Evolutionary conservation across 1,284 basidiomycete genomes (phyloP).

Genomic region (Cystobasidium sp.): DNA sequence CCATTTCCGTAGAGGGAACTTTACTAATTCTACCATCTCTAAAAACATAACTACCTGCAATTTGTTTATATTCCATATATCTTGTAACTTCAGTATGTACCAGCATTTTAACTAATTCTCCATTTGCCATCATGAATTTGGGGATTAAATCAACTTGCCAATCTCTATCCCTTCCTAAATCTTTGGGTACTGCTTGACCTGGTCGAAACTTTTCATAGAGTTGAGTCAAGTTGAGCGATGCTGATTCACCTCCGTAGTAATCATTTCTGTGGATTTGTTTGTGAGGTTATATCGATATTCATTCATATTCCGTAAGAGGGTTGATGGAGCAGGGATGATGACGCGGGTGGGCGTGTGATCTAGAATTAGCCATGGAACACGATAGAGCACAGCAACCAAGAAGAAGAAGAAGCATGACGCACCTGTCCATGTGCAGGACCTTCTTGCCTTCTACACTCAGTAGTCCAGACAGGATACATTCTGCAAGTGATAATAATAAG

Average conservation of each 20-base stretch:
- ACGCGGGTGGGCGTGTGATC: background rate
- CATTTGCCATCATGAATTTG: constrained; percentile 85
- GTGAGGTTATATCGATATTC: background rate
- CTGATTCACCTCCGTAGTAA: constrained; percentile 98
- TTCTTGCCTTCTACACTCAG: constrained; percentile 99
- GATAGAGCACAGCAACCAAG: background rate
- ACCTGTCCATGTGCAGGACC: constrained; percentile 94
- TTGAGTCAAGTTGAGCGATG: constrained; percentile 94
- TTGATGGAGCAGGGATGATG: background rate
- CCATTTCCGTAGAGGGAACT: constrained; percentile 96
- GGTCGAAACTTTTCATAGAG: constrained; percentile 93
- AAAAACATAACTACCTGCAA: constrained; percentile 97
- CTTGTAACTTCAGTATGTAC: constrained; percentile 99
- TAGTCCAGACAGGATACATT: constrained; percentile 95
- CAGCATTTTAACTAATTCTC: constrained; percentile 96
- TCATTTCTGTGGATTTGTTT: constrained; percentile 69
- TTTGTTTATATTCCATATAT: constrained; percentile 99
- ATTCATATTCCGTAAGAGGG: background rate
- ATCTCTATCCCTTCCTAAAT: constrained; percentile 88
- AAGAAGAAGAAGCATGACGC: constrained; percentile 1
- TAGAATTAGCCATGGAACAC: background rate
- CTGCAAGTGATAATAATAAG: constrained; percentile 55
- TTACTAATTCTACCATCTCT: constrained; percentile 97
- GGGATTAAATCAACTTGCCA: constrained; percentile 90
- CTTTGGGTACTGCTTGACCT: constrained; percentile 61